phyloP scores from a whole-genome alignment of 1,139 yeast species.

The Arxiozyma slooffiae region DNA sequence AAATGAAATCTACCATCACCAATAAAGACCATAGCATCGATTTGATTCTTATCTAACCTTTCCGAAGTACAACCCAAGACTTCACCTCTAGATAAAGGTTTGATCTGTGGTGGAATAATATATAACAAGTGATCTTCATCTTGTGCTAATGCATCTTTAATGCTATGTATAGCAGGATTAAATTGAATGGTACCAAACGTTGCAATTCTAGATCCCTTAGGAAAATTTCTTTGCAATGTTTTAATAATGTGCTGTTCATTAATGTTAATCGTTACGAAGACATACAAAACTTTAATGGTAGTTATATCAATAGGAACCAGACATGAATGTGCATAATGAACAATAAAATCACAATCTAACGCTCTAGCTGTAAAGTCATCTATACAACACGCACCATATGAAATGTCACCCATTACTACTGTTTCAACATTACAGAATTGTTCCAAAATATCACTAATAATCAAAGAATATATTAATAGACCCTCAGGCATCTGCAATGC shows the following conservation, averaged over 20 bases:
- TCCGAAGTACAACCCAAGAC: conserved; percentile 95
- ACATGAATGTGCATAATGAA: conserved; percentile 97
- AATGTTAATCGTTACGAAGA: conserved; percentile 88
- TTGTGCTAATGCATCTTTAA: conserved; percentile 48
- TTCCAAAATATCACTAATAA: conserved; percentile 81
- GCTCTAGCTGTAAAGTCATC: conserved; percentile 94
- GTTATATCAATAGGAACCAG: conserved; percentile 92
- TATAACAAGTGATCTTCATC: conserved; percentile 43
- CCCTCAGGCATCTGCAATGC: conserved; percentile 99
- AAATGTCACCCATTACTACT: conserved; percentile 95
- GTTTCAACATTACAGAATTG: conserved; percentile 85
- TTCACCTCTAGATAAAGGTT: conserved; percentile 92
- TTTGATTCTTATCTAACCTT: conserved; percentile 49
- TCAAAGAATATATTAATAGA: conserved; percentile 70
- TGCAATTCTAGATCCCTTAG: conserved; percentile 53
- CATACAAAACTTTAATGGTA: conserved; percentile 76
- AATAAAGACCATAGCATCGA: conserved; percentile 74
- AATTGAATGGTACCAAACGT: conserved; percentile 94
- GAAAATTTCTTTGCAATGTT: conserved; percentile 65
- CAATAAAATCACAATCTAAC: conserved; percentile 84
- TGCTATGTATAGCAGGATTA: conserved; percentile 83
- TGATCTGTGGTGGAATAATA: conserved; percentile 79
- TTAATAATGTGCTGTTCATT: conserved; percentile 74
- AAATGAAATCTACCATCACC: conserved; percentile 97
- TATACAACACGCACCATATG: conserved; percentile 97